phyloP scores from a whole-genome alignment of 83 land plant genomes.

The Larix sibirica region DNA sequence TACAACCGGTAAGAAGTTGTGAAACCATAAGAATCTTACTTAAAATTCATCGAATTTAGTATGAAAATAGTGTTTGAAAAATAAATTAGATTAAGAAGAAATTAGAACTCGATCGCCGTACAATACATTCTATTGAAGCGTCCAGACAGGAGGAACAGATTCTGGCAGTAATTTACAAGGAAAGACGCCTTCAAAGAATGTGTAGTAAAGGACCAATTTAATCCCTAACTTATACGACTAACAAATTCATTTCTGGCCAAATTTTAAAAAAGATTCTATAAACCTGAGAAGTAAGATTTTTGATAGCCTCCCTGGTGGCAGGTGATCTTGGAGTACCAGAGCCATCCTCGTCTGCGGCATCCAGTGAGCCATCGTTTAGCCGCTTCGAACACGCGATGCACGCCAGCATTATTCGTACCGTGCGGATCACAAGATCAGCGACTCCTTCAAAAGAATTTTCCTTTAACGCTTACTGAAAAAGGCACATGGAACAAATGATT shows the following conservation, averaged over 20 bases:
- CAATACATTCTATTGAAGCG: neutral
- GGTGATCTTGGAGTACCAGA: slow-evolving; percentile 35
- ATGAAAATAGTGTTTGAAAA: neutral
- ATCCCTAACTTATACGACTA: too few species aligned
- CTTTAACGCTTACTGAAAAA: too few species aligned
- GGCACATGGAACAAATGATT: too few species aligned
- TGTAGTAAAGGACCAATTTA: too few species aligned
- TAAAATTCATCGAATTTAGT: neutral
- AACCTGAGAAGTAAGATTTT: slow-evolving; percentile 67
- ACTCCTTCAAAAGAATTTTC: too few species aligned
- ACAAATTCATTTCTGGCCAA: too few species aligned
- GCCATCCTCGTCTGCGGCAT: slow-evolving; percentile 24
- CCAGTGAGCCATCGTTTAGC: slow-evolving; percentile 37
- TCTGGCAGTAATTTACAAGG: neutral
- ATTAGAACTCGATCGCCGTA: neutral
- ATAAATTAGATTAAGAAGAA: neutral
- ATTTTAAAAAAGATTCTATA: neutral
- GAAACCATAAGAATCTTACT: neutral
- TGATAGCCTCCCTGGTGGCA: slow-evolving; percentile 41
- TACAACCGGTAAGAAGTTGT: slow-evolving; percentile 16
- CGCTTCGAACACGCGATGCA: slow-evolving; percentile 66
- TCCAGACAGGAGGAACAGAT: neutral
- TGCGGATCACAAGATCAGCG: too few species aligned
- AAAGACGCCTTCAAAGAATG: too few species aligned
- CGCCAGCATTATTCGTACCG: slow-evolving; percentile 36